Conservation (phyloP, 2,329 filamentous ascomycete genomes). For the Alternaria ventricosa region DNA sequence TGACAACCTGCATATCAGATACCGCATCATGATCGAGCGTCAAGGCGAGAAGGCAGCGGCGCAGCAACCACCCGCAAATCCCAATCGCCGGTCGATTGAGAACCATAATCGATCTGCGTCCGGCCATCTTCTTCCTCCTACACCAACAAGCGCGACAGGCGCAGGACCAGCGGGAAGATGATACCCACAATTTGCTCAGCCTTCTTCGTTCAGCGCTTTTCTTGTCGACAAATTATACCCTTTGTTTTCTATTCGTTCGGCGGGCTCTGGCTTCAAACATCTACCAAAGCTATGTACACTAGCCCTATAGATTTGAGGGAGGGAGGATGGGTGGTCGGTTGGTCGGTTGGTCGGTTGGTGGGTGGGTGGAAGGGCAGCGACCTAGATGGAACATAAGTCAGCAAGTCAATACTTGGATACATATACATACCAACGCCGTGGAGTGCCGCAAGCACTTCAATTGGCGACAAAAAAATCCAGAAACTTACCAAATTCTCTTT, state of each 20-base stretch:
- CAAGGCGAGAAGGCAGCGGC: conserved; percentile 48
- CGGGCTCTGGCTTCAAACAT: conserved; percentile 21
- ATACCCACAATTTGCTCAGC: not conserved
- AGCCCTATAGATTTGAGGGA: conserved; percentile 9
- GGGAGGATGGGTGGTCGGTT: not conserved
- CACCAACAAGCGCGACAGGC: conserved; percentile 28
- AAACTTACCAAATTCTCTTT: conserved; percentile 24
- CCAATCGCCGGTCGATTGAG: conserved; percentile 39
- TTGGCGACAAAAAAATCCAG: conserved; percentile 14
- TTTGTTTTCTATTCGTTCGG: conserved; percentile 33
- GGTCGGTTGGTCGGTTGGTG: not conserved
- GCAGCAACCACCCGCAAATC: conserved; percentile 32
- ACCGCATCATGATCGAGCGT: conserved; percentile 59
- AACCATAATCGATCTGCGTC: conserved; percentile 47
- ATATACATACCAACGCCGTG: conserved; percentile 18
- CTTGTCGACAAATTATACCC: conserved; percentile 41
- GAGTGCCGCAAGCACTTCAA: not conserved
- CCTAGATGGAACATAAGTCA: conserved; percentile 25
- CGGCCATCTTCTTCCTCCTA: conserved; percentile 44
- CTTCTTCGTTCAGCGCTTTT: conserved; percentile 16
- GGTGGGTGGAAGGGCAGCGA: conserved; percentile 1
- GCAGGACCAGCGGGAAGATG: conserved; percentile 13
- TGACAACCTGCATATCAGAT: conserved; percentile 63
- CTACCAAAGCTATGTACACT: conserved; percentile 35
- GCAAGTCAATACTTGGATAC: conserved; percentile 17